A percentile compares a stretch with the other conserved stretches of the same genome.
Conservation (phyloP, 2,329 filamentous ascomycete genomes). For the Trichoderma polysporum region DNA sequence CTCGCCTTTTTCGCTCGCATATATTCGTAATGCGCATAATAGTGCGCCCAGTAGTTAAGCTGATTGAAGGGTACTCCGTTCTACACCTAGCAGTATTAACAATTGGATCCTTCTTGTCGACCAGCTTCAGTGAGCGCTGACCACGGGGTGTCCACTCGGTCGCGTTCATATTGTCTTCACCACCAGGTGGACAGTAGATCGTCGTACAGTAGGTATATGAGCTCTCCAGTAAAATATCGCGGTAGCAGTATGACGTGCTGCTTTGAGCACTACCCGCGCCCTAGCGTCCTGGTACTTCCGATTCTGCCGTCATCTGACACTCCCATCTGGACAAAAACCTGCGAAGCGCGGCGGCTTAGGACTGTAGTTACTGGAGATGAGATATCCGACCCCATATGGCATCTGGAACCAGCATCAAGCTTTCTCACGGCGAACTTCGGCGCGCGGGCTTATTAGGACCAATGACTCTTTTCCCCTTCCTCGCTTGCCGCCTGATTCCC, state of each 20-base stretch:
- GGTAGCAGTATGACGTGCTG: slow-evolving; percentile 8
- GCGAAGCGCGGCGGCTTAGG: background rate
- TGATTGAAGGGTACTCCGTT: background rate
- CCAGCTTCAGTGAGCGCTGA: background rate
- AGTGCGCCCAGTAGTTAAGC: background rate
- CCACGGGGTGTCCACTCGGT: background rate
- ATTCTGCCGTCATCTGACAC: slow-evolving; percentile 20
- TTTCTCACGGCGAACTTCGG: background rate
- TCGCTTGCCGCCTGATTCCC: slow-evolving; percentile 1
- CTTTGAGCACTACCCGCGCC: background rate
- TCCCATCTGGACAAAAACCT: background rate
- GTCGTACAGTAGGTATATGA: background rate
- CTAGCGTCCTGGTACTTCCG: slow-evolving; percentile 9
- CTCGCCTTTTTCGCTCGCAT: background rate
- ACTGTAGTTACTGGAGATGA: background rate
- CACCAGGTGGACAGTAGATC: background rate
- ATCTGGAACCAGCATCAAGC: background rate
- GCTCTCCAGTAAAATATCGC: background rate
- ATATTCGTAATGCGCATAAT: background rate
- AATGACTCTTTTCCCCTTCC: background rate
- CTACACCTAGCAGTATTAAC: too few relatives aligned
- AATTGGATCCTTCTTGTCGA: background rate
- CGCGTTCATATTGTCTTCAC: background rate
- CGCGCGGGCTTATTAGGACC: background rate
- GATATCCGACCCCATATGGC: background rate